Percentiles rank a stretch among this genome's conserved stretches.
These are phyloP conservation scores for Sisymbrium altissimum DNA, from an alignment of 345 rosid species.

Conservation along the genomic window DNA sequence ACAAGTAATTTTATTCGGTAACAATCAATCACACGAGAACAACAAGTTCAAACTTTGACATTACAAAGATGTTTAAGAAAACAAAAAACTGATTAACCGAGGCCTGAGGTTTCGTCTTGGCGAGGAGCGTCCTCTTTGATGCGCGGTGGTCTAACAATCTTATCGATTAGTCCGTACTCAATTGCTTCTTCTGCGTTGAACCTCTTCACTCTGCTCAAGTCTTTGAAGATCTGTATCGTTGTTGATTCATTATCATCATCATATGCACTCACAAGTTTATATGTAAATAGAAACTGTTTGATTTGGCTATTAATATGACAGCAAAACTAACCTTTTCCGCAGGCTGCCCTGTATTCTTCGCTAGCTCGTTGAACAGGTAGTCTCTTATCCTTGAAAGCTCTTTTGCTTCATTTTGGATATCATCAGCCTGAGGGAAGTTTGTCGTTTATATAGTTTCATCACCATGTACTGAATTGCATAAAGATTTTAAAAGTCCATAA, in stretches of 20 bases:
- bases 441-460: not conserved
- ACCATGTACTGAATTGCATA: not conserved
- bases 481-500: not conserved
- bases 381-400: conserved; percentile 80
- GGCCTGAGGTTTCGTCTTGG: conserved; percentile 49
- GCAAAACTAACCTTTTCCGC: conserved; percentile 58
- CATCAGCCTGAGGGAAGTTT: conserved; percentile 61
- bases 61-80: not conserved
- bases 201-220: conserved; percentile 61
- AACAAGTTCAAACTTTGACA: not conserved
- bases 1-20: not conserved
- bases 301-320: not conserved
- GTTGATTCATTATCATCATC: not conserved
- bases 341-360: conserved; percentile 80
- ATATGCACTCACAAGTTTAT: not conserved
- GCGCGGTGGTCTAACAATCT: conserved; percentile 62
- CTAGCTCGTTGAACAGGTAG: conserved; percentile 69
- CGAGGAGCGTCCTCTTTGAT: conserved; percentile 51
- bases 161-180: conserved; percentile 79
- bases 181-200: conserved; percentile 71
- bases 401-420: conserved; percentile 66
- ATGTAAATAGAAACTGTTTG: not conserved
- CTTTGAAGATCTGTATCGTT: conserved; percentile 53
- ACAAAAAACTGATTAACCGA: conserved; percentile 36
- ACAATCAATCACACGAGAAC: conserved; percentile 15